Evolutionary conservation across 225 moss, liverwort and hornwort genomes (phyloP), one percentile per base, ranked within the genome.

Genomic region (Climacium dendroides): DNA sequence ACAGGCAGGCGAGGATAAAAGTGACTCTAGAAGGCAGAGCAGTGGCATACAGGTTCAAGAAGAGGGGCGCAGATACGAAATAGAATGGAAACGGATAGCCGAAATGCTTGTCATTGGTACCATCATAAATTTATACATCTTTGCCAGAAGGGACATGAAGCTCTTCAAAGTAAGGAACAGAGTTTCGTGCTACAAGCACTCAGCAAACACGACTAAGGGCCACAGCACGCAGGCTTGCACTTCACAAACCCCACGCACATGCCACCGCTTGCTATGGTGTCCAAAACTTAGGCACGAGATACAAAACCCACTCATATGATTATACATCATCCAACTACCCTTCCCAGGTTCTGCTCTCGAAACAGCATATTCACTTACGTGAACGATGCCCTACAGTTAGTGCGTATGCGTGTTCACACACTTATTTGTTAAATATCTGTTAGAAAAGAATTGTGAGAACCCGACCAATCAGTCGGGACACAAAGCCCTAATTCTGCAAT

Each of bases 321-420:
- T 81, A 58, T 87, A 78, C 77, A 87, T 78, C 81, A 77, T 86
- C 69, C 75, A 74, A 65, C 85, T 91, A 82, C 25, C 61, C 78
- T 48, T 74, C 61, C 79, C 85, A 86, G 79, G 65, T 70, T 79
- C 66, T 87, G 45, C 63, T 66, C 83, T 84, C 64, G 64, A 86
- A 73, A 64, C n/a, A 81, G 87, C 92, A 90, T 73, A 59, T 52
- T 81, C 92, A 92, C 92, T 92, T 90, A 90, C 92, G 92, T 90
- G 92, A 87, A 82, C 71, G 87, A 79, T 92, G 92, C 88, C 87
- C 90, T 89, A 81, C 78, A 77, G 78, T 87, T 58, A 81, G 81
- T 88, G 84, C 59, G 79, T 35, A 62, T 79, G 79, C 57, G 79
- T 39, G 85, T 79, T 58, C 69, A 70, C 79, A 83, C 61, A 84